Conservation (phyloP, 768 basidiomycete species). For the Gloeopeniophorella convolvens region DNA sequence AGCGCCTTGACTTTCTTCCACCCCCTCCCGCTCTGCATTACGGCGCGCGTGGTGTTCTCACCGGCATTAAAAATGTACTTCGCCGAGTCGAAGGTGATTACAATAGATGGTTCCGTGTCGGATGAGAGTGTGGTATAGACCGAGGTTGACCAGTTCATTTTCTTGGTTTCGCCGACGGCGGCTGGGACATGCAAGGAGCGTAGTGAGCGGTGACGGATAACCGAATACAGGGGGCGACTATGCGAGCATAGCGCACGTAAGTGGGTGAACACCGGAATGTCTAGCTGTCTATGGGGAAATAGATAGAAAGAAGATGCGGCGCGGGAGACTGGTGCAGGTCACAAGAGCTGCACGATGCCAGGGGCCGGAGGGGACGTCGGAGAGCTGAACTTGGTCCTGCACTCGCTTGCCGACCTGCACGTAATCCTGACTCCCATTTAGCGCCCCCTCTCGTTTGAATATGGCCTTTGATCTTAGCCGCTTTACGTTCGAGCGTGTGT, state of each 20-base stretch:
- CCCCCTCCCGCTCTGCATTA: constrained; percentile 57
- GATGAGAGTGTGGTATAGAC: constrained; percentile 53
- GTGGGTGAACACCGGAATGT: constrained; percentile 13
- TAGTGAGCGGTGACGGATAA: background rate
- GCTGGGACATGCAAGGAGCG: constrained; percentile 2
- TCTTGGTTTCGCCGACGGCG: background rate
- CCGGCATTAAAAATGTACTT: constrained; percentile 88
- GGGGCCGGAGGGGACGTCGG: too few relatives aligned
- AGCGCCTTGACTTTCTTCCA: constrained; percentile 63
- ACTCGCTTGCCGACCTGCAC: too few relatives aligned
- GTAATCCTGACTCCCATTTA: too few relatives aligned
- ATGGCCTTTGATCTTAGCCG: constrained; percentile 14
- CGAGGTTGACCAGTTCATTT: constrained; percentile 58
- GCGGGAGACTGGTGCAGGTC: background rate
- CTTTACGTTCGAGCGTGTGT: constrained; percentile 12
- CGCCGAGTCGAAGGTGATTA: constrained; percentile 67
- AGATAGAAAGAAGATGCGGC: background rate
- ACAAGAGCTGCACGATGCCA: too few relatives aligned
- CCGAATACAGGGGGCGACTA: constrained; percentile 17
- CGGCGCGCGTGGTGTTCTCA: constrained; percentile 72
- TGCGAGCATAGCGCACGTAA: constrained; percentile 22
- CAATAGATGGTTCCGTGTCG: constrained; percentile 77
- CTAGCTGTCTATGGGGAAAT: background rate
- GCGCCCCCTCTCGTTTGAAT: background rate
- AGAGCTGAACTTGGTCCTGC: too few relatives aligned